Evolutionary conservation across 169 alveolate species (phyloP), one percentile per base, ranked within the genome.

Genomic region (Theileria equi): DNA sequence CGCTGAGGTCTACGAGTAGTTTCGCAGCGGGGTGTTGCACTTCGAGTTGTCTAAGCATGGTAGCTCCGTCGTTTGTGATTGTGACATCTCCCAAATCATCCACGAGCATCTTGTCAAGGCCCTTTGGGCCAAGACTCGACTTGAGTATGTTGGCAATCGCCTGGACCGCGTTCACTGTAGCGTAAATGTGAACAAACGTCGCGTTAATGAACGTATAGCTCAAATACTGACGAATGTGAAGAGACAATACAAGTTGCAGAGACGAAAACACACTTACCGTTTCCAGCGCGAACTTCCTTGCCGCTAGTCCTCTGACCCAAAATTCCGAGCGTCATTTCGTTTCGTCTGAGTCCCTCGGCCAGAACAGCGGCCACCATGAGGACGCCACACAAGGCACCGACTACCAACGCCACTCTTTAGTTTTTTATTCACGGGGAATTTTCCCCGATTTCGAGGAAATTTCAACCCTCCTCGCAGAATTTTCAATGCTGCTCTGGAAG

Each of bases 1-100:
- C 96, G 11, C 98, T 93, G 38, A 97, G 83, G 47, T 97, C 98
- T 7, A 95, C 99, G 57, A 95, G 88, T 16, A 94, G 95, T 85
- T 96, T 96, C 13, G 99, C 99, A 19, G 99, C 99, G n/a, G 99
- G 99, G 79, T 98, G 99, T 80, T 96, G 98, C 29, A 98, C 98
- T 79, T 97, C 99, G 54, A 98, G 90, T 80, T 95, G 97, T 78
- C 93, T 95, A 53, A 98, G 81, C 58, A 98, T 97, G 23, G 99
- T 97, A 17, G 99, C 99, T 10, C 99, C 99, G 74, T 98, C 99
- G 79, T 98, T 98, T 28, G 99, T 95, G 36, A 98, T 95, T 36
- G 95, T 91, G 26, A 98, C 99, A 71, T 97, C 99, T n/a, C 99
- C 99, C 19, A 97, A 91, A 54, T 95, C 98, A 67, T 98, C 99